Evolutionary conservation across 2,329 filamentous ascomycete genomes (phyloP).

Genomic region (Verticillium albo-atrum): DNA sequence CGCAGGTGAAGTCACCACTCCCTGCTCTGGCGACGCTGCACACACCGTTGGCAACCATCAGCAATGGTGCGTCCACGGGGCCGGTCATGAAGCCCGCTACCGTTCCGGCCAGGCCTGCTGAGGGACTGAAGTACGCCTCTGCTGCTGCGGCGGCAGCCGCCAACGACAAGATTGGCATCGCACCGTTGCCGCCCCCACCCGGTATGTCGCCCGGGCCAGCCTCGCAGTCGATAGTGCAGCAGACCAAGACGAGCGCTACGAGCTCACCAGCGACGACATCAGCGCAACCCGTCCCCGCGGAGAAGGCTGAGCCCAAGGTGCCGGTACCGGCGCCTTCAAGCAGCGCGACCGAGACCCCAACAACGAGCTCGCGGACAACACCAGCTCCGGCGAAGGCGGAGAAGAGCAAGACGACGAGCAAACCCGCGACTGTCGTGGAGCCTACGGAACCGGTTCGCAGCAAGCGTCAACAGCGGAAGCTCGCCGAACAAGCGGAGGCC

Average conservation of each 20-base stretch:
- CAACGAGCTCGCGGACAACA: constrained; percentile 20
- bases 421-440: constrained; percentile 34
- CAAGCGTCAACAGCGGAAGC: constrained; percentile 19
- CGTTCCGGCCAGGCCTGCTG: constrained; percentile 75
- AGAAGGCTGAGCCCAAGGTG: constrained; percentile 29
- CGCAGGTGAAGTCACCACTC: constrained; percentile 88
- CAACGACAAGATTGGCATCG: constrained; percentile 87
- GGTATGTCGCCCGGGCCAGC: constrained; percentile 43
- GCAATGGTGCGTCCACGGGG: constrained; percentile 50
- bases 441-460: constrained; percentile 39
- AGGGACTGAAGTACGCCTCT: constrained; percentile 94
- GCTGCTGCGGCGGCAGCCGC: constrained; percentile 91
- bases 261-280: constrained; percentile 48
- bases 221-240: constrained; percentile 45
- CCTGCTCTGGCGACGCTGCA: constrained; percentile 91
- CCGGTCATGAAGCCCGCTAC: constrained; percentile 88
- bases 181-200: constrained; percentile 87
- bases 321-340: constrained; percentile 13
- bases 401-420: constrained; percentile 38
- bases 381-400: constrained; percentile 25
- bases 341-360: constrained; percentile 15
- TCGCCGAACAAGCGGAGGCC: neutral
- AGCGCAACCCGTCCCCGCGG: constrained; percentile 39
- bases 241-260: constrained; percentile 50
- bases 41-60: constrained; percentile 59